Evolutionary conservation across 2,329 filamentous ascomycete species (phyloP).

Genomic region (Penicillium sp.): DNA sequence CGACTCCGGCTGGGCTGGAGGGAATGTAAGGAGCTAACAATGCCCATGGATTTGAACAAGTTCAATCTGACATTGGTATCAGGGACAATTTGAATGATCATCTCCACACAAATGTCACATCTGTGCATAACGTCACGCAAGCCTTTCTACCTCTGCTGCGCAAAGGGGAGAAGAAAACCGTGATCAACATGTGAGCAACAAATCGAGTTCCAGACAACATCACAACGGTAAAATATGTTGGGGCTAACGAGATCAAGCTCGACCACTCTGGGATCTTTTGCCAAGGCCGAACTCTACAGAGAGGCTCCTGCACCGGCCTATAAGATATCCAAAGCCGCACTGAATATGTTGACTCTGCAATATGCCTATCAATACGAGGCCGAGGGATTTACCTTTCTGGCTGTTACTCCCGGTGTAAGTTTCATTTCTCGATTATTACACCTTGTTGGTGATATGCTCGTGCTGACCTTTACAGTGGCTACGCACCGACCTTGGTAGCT

Average conservation of each 20-base stretch:
- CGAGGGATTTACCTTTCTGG: slow-evolving; percentile 48
- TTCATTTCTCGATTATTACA: too few relatives aligned
- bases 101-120: slow-evolving; percentile 47
- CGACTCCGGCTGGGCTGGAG: slow-evolving; percentile 15
- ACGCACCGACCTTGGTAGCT: slow-evolving; percentile 47
- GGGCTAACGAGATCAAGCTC: slow-evolving; percentile 31
- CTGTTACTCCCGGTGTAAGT: slow-evolving; percentile 50
- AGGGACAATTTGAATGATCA: slow-evolving; percentile 42
- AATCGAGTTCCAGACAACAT: too few relatives aligned
- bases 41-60: neutral
- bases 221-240: too few relatives aligned
- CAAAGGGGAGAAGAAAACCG: slow-evolving; percentile 44
- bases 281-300: slow-evolving; percentile 19
- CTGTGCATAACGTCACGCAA: slow-evolving; percentile 42
- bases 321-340: slow-evolving; percentile 52
- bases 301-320: slow-evolving; percentile 39
- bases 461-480: slow-evolving; percentile 43
- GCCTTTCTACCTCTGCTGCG: slow-evolving; percentile 43
- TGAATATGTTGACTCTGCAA: slow-evolving; percentile 51
- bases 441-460: neutral
- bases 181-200: slow-evolving; percentile 47
- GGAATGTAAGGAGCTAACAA: slow-evolving; percentile 24
- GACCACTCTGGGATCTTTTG: slow-evolving; percentile 47
- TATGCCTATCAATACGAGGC: slow-evolving; percentile 31
- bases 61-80: neutral